Evolutionary conservation across 805 yeast species (phyloP).

Genomic region (Saturnispora kantuleensis): DNA sequence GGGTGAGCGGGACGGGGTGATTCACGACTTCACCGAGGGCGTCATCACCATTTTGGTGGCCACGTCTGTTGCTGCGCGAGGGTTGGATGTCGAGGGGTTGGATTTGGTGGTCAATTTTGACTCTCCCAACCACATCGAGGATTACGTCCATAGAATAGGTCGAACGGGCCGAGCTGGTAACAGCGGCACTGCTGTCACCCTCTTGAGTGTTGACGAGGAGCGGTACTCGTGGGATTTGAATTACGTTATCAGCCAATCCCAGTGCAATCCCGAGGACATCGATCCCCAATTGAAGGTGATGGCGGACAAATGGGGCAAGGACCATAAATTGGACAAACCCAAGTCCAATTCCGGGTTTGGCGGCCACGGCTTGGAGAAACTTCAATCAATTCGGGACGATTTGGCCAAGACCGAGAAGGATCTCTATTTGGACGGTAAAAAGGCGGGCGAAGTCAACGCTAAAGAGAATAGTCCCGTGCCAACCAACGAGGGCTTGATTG

Average conservation of each 20-base stretch:
- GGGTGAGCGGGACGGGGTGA: conserved; percentile 65
- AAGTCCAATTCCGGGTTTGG: conserved; percentile 74
- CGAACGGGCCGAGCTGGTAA: conserved; percentile 91
- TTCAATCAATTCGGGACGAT: conserved; percentile 52
- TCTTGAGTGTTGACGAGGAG: conserved; percentile 53
- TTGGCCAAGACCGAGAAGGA: conserved; percentile 40
- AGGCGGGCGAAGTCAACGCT: conserved; percentile 9
- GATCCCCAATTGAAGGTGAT: conserved; percentile 41
- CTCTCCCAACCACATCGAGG: conserved; percentile 83
- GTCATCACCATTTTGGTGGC: conserved; percentile 63
- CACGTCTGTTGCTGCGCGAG: conserved; percentile 92
- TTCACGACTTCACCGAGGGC: conserved; percentile 58
- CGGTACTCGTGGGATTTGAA: conserved; percentile 59
- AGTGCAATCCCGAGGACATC: conserved; percentile 31
- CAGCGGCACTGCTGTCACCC: conserved; percentile 62
- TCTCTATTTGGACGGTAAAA: conserved; percentile 35
- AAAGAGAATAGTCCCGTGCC: conserved; percentile 12
- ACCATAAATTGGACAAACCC: conserved; percentile 55
- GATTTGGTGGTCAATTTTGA: conserved; percentile 74
- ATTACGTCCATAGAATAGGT: conserved; percentile 93
- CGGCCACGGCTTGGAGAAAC: conserved; percentile 79
- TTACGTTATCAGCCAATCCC: conserved; percentile 53
- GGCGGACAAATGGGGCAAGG: conserved; percentile 46
- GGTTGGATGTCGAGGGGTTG: conserved; percentile 83
- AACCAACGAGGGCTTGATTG: not conserved